Percentiles rank a stretch among this genome's conserved stretches.
Conservation (phyloP, 768 basidiomycete species). For the Phaffia tasmanica region DNA sequence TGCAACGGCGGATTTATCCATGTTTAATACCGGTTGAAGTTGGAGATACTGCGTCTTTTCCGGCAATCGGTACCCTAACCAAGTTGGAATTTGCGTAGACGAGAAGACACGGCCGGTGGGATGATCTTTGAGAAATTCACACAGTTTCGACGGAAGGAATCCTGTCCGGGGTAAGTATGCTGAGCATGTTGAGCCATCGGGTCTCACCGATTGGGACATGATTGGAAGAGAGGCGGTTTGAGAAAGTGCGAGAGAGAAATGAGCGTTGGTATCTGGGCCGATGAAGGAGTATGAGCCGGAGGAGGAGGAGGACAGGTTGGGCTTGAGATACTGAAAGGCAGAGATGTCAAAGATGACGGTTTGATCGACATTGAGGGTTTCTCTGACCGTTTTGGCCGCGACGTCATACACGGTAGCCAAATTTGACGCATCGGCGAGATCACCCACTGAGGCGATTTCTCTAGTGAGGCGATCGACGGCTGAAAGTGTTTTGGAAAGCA, state of each 20-base stretch:
- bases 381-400: conserved; percentile 73
- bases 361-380: conserved; percentile 82
- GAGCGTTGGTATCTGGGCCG: background rate
- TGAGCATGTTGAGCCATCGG: background rate
- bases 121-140: no score
- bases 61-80: no score
- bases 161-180: background rate
- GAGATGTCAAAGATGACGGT: conserved; percentile 85
- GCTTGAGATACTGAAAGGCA: conserved; percentile 73
- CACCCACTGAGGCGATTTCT: conserved; percentile 83
- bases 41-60: no score
- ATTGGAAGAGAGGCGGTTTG: background rate
- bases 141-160: no score
- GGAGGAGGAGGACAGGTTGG: conserved; percentile 37
- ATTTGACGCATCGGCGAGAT: conserved; percentile 44
- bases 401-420: conserved; percentile 86
- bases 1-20: background rate
- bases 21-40: no score
- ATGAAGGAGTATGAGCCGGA: conserved; percentile 42
- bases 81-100: no score
- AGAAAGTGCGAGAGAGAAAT: background rate
- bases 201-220: background rate
- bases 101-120: no score
- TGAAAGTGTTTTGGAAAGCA: background rate
- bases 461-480: conserved; percentile 48